phyloP scores from a whole-genome alignment of 73 alveolate genomes.

The Paramecium sonneborni region DNA sequence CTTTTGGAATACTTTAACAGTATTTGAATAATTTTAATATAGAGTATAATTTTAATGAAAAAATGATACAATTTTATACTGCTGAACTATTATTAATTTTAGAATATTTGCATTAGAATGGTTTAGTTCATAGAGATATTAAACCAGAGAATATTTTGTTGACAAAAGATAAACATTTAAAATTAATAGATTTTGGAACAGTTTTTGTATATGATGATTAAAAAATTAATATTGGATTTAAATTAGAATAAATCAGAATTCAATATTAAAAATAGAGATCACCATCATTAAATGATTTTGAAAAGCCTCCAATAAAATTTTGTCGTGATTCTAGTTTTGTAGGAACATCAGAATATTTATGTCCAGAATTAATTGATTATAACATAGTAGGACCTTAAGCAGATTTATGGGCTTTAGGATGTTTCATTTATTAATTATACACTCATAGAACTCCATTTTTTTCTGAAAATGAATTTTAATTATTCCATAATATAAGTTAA shows the following conservation, averaged over 20 bases:
- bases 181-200: constrained; percentile 37
- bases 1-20: not conserved
- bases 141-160: constrained; percentile 25
- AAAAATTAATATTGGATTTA: not conserved
- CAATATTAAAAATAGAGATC: not conserved
- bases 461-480: not conserved
- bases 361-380: not conserved
- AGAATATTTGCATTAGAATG: constrained; percentile 45
- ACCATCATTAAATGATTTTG: not conserved
- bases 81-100: constrained; percentile 28
- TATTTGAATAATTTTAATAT: not conserved
- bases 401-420: not conserved
- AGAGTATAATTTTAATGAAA: constrained; percentile 5
- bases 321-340: not conserved
- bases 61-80: constrained; percentile 2
- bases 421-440: not conserved
- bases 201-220: not conserved
- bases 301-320: not conserved
- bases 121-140: not conserved
- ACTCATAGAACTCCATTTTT: not conserved
- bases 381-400: not conserved
- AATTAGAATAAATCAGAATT: not conserved
- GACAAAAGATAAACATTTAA: constrained; percentile 11
- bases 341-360: not conserved
- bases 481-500: not conserved